Evolutionary conservation across 177 flowering plant genomes (phyloP), one percentile per base, ranked within the genome.

Genomic region (Vitis hybrid): DNA sequence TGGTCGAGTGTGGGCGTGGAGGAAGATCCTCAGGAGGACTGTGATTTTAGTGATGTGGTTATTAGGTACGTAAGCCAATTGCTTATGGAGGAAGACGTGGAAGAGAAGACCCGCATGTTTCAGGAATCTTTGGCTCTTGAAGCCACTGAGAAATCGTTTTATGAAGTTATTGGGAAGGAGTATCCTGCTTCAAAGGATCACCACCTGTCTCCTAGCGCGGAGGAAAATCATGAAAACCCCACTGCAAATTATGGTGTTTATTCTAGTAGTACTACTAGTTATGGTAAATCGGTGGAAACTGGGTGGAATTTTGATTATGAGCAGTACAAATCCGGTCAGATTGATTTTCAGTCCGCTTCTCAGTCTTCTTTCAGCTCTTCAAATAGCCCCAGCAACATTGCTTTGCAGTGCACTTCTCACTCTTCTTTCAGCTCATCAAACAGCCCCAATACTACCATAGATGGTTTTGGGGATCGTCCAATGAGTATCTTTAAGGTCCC

Each of bases 11-110:
- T 14, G 49, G 58, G 11, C 56, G 53, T 57, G 12, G 66, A 75
- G 21, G 74, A 27, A 67, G 78, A 80, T 53, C 27, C 70, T 0
- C 76, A 53, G 41, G 90, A 81, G 64, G 90, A 83, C 62, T 73
- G 8, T 69, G 90, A 87, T 72, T 81, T 83, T 68, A 83, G 81
- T 76, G 90, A 87, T 78, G 78, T 57, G 5, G 84, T 79, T 56
- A 77, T 84, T 13, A 77, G 73, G 74, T 84, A 81, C 65, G 85
- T 87, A 20, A 81, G 55, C 62, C 80, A 82, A 66, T 81, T 87
- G 60, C 88, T 85, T 48, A 81, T 87, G 90, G 90, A 87, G 70
- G 91, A 87, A 62, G 85, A 87, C 53, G 71, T 80, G 66, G 89
- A 82, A 27, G 87, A 82, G 58, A 83, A 80, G 73, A 56, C 77